Base-by-base conservation (phyloP, 345 rosid genomes). In the Aurinia saxatilis region DNA sequence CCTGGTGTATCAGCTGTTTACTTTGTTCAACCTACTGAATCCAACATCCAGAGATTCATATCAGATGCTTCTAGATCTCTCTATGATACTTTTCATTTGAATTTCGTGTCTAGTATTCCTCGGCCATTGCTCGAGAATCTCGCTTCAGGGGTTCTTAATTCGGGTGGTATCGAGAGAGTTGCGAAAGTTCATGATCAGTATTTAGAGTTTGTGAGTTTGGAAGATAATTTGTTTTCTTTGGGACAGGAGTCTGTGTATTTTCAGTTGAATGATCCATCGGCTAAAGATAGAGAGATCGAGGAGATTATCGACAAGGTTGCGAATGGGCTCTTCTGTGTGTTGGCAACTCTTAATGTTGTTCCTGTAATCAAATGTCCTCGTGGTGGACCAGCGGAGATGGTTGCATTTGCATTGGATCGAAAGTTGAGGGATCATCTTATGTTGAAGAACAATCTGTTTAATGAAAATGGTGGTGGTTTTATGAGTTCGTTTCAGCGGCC, bases 311-410 rank as follows among this genome's bases (percentile, higher is more conserved):
- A 84, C 72, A 79, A 36, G 77, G 74, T 87, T 40, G 88, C 73
- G 23, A 64, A 72, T 61, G 97, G 95, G 31, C 60, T 90, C 36
- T 81, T 90, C 45, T 81, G 82, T 73, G 92, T 84, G 10, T 53
- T 87, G 71, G 84, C 84, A 4, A 87, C 97, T 0, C 79, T 87
- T 10, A 81, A 68, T 0, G 92, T 83, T 65, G 90, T 83, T 57
- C 92, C 97, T 0, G 74, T 87, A 7, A 83, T 90, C 18, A 72
- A 84, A 74, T 90, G 90, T 54, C 87, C 85, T 0, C 77, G 82
- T 6, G 86, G 97, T 30, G 95, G 95, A 35, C 81, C 95, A 0
- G 92, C 97, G 0, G 86, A 90, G 81, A 79, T 84, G 95, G 95
- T 90, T 30, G 90, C 97, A 0, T 68, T 78, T 1, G 89, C 80